Evolutionary conservation across 2,329 filamentous ascomycete species (phyloP).

Genomic region (Botryotinia convoluta): DNA sequence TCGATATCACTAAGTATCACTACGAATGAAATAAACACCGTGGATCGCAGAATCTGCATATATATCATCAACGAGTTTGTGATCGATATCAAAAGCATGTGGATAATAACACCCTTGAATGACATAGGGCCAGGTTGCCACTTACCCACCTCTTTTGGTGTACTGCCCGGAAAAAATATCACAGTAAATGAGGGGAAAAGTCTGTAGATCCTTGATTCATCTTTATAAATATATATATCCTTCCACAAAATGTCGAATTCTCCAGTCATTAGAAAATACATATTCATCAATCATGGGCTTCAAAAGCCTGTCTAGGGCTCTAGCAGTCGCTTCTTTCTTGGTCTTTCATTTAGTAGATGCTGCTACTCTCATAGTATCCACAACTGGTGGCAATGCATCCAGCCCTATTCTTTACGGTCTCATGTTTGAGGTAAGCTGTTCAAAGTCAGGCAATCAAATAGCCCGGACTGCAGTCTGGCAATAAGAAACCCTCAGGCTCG

Average conservation of each 20-base stretch:
- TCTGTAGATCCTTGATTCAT: not conserved
- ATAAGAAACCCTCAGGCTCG: not conserved
- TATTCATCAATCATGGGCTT: not conserved
- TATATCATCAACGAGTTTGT: not conserved
- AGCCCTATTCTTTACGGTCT: slow-evolving; percentile 27
- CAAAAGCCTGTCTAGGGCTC: not conserved
- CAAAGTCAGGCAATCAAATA: not conserved
- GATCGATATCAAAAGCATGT: not conserved
- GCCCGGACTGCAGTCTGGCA: not conserved
- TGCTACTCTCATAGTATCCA: slow-evolving; percentile 22
- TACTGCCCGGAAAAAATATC: not conserved
- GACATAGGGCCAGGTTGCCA: no score
- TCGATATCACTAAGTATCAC: not conserved
- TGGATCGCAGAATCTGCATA: not conserved
- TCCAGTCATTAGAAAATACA: not conserved
- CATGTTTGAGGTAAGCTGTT: slow-evolving; percentile 25
- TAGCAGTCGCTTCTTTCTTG: not conserved
- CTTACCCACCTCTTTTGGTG: not conserved
- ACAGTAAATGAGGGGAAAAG: not conserved
- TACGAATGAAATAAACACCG: not conserved
- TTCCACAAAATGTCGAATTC: not conserved
- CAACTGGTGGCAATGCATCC: slow-evolving; percentile 26
- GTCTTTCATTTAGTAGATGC: not conserved
- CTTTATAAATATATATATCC: not conserved
- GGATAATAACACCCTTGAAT: not conserved